Evolutionary conservation across 2,329 filamentous ascomycete species (phyloP).

Genomic region (Calcarisporium arbuscula): DNA sequence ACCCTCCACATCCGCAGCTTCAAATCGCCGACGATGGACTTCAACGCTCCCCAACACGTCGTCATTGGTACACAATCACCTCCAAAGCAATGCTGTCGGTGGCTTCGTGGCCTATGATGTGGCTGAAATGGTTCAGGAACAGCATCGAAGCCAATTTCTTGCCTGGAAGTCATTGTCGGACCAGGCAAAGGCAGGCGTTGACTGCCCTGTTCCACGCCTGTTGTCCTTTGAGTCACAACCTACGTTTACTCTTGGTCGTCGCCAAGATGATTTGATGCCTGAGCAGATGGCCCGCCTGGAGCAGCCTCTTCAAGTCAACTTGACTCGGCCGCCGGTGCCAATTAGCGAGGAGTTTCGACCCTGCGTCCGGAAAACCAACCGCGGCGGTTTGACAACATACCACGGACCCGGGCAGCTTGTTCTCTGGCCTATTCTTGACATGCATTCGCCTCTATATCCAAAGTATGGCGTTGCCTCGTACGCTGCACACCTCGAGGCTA

Average conservation of each 20-base stretch:
- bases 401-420: constrained; percentile 91
- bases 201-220: constrained; percentile 59
- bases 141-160: constrained; percentile 25
- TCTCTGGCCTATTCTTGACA: constrained; percentile 85
- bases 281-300: constrained; percentile 39
- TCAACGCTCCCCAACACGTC: neutral
- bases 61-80: constrained; percentile 24
- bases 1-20: too few relatives aligned
- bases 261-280: constrained; percentile 52
- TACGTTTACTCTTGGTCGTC: constrained; percentile 84
- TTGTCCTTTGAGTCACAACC: constrained; percentile 78
- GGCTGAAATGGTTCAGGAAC: constrained; percentile 25
- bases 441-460: constrained; percentile 52
- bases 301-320: constrained; percentile 29
- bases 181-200: constrained; percentile 1
- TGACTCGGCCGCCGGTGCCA: constrained; percentile 17
- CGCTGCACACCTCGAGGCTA: constrained; percentile 70
- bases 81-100: constrained; percentile 13
- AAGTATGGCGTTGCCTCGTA: constrained; percentile 67
- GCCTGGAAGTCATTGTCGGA: constrained; percentile 23
- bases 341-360: constrained; percentile 36
- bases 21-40: constrained; percentile 1
- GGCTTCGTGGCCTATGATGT: constrained; percentile 23
- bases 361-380: constrained; percentile 62
- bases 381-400: constrained; percentile 89